A percentile compares a stretch with the other conserved stretches of the same genome.
phyloP scores from a whole-genome alignment of 1,139 yeast species.

The Hansenula anomala region DNA sequence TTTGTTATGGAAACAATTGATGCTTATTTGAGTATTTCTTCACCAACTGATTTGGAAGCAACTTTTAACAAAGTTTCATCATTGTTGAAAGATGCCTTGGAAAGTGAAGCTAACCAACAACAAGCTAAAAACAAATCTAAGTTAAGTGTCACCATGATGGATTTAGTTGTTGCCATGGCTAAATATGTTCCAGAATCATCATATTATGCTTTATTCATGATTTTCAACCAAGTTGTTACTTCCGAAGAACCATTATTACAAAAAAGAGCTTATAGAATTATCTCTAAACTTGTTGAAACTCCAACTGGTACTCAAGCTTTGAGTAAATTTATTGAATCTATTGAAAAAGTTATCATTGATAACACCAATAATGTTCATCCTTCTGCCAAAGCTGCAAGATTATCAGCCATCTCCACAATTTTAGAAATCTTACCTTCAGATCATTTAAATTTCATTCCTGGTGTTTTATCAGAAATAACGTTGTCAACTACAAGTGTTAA shows the following conservation, averaged over 20 bases:
- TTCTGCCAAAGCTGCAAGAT: conserved; percentile 78
- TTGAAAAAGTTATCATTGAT: conserved; percentile 55
- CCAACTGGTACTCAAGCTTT: conserved; percentile 58
- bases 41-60: conserved; percentile 56
- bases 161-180: conserved; percentile 80
- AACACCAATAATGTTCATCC: conserved; percentile 58
- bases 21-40: conserved; percentile 68
- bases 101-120: conserved; percentile 43
- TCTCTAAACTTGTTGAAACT: conserved; percentile 64
- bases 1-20: conserved; percentile 84
- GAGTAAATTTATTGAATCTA: conserved; percentile 45
- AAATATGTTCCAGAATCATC: conserved; percentile 71
- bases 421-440: conserved; percentile 55
- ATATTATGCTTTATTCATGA: conserved; percentile 70
- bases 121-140: conserved; percentile 37
- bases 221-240: conserved; percentile 66
- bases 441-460: conserved; percentile 74
- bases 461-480: conserved; percentile 80
- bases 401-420: conserved; percentile 59
- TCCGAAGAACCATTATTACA: conserved; percentile 67
- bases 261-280: conserved; percentile 83
- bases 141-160: conserved; percentile 83
- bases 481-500: conserved; percentile 90
- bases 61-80: conserved; percentile 87
- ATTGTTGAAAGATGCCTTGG: conserved; percentile 69